Base-by-base conservation (phyloP, 73 alveolate species). In the Paramecium primaurelia region DNA sequence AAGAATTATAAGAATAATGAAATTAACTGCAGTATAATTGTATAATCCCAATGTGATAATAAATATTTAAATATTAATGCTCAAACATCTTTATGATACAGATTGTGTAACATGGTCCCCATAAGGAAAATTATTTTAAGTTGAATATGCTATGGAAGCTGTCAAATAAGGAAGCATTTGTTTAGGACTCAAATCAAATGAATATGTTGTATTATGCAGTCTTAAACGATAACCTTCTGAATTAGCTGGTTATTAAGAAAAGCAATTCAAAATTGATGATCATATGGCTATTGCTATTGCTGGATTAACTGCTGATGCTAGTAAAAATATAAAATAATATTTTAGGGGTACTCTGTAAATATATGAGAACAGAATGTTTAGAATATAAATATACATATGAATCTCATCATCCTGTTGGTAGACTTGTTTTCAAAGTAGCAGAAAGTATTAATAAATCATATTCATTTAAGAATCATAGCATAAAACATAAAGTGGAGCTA, bases 81-180 rank as follows among this genome's bases (percentile, higher is more conserved):
- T 94, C 88, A 95, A 95, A 83, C 93, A 95, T 96, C 95, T 93
- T 18, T 98, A 98, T 92, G 99, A 98, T 92, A 96, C 97, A 88
- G 98, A 95, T 93, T 94, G 99, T 90, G 93, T 96, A 84, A 98
- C 99, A 26, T 98, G 99, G 99, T 96, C 98, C 85, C 99, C 99
- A 36, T 95, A 97, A 51, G 99, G 99, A 68, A 96, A 99, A 22
- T 85, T 98, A 73, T 95, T 97, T 83, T 97, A 98, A 97, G 97
- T 96, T 25, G 99, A 97, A 73, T 98, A 98, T 88, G 99, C 99
- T 71, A 98, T 96, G 98, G 99, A 98, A 86, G 99, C 99, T 8
- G 99, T 98, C 11, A 97, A 97, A 94, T 98, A 98, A 77, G 99
- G 99, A 25, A 95, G 98, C 75, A 96, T 97, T 40, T 92, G 97